phyloP scores from a whole-genome alignment of 805 yeast genomes.

The Clavispora santaluciae region DNA sequence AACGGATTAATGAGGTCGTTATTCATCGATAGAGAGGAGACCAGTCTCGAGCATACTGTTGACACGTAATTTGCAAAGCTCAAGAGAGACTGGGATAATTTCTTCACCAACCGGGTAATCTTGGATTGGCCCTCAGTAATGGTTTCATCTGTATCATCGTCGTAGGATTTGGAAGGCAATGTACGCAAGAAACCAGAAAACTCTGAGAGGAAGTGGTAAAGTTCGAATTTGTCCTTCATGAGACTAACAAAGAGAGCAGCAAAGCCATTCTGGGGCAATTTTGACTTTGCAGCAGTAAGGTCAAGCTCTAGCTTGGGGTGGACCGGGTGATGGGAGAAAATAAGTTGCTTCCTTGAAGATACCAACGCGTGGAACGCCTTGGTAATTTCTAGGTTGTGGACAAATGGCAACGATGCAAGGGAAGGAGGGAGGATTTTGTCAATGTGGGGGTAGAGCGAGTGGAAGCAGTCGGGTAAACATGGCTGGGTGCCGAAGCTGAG shows the following conservation, averaged over 20 bases:
- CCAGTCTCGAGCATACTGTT: constrained; percentile 13
- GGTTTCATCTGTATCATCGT: constrained; percentile 23
- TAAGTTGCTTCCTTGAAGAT: background rate
- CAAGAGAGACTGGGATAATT: constrained; percentile 23
- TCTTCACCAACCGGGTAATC: constrained; percentile 34
- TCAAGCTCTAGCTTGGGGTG: background rate
- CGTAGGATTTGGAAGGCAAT: constrained; percentile 5
- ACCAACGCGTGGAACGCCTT: constrained; percentile 4
- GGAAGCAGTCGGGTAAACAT: constrained; percentile 3
- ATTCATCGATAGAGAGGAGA: constrained; percentile 1
- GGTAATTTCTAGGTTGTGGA: constrained; percentile 4
- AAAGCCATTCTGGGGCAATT: constrained; percentile 1
- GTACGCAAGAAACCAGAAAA: constrained; percentile 13
- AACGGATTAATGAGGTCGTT: constrained; percentile 24
- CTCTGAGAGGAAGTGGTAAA: constrained; percentile 34
- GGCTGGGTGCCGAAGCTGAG: constrained; percentile 47
- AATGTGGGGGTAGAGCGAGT: background rate
- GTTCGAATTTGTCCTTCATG: constrained; percentile 31
- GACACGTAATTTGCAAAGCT: constrained; percentile 27
- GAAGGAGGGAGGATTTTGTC: background rate
- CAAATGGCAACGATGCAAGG: constrained; percentile 1
- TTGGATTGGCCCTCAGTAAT: constrained; percentile 36
- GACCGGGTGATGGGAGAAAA: background rate
- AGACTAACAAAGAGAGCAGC: constrained; percentile 14
- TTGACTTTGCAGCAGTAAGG: background rate